These are phyloP conservation scores for Eragrostis curvula DNA, from an alignment of 176 grass and related monocot species.

Conservation along the genomic window DNA sequence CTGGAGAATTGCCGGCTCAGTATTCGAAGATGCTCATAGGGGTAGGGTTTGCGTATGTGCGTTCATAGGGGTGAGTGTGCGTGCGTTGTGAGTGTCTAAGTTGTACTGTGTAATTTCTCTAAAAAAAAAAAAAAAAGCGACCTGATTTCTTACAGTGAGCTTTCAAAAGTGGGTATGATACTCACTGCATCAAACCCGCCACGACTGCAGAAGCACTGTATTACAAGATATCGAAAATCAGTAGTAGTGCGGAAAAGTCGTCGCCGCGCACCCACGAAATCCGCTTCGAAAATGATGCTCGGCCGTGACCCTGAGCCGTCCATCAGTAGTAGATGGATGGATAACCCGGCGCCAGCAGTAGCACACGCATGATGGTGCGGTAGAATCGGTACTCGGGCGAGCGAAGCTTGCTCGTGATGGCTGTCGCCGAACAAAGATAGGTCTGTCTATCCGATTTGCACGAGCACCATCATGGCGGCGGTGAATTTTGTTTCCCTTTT, in stretches of 20 bases:
- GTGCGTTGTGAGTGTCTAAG: too few species aligned
- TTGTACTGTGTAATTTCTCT: too few species aligned
- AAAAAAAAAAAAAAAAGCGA: too few species aligned
- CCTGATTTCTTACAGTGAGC: neutral
- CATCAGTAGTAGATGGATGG: neutral
- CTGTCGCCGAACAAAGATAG: neutral
- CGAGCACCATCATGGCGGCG: slow-evolving; percentile 12
- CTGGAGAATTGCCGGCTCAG: too few species aligned
- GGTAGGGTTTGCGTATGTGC: too few species aligned
- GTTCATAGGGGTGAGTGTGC: too few species aligned
- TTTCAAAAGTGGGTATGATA: neutral
- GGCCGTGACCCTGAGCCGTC: neutral
- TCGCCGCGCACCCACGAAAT: slow-evolving; percentile 1
- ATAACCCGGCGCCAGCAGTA: neutral
- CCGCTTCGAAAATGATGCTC: slow-evolving; percentile 33
- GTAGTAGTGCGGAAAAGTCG: neutral
- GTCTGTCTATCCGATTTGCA: neutral
- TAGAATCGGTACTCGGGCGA: neutral
- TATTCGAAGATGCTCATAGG: too few species aligned
- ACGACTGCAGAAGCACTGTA: neutral
- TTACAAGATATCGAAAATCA: neutral
- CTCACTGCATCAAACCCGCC: neutral
- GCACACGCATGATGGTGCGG: slow-evolving; percentile 13
- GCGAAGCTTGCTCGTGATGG: slow-evolving; percentile 39
- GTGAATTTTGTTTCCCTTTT: slow-evolving; percentile 29